Evolutionary conservation across 257 asterid species (phyloP).

Genomic region (Solanum virginianum): DNA sequence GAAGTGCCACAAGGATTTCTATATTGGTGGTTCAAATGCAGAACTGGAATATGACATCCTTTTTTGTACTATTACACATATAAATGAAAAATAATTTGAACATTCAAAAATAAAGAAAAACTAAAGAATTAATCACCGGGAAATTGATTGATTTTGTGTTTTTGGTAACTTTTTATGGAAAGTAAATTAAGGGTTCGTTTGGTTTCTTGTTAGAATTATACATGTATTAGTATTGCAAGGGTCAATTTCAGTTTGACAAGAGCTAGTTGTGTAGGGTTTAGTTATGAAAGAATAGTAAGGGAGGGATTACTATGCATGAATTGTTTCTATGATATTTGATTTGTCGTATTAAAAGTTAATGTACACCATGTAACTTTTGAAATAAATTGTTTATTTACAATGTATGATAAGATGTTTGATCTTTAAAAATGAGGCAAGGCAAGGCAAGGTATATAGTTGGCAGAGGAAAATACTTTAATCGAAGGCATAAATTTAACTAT

Average conservation of each 20-base stretch:
- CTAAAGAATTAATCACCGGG: not conserved
- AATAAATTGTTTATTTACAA: not conserved
- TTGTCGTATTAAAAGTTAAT: no score
- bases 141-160: not conserved
- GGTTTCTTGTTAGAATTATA: not conserved
- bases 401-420: not conserved
- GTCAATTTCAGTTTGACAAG: not conserved
- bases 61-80: not conserved
- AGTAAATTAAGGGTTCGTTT: not conserved
- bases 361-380: no score
- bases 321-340: not conserved
- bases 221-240: not conserved
- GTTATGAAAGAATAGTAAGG: not conserved
- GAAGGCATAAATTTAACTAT: not conserved
- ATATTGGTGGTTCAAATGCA: not conserved
- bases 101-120: not conserved
- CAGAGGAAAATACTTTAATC: not conserved
- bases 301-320: not conserved
- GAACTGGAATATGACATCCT: not conserved
- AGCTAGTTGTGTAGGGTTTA: not conserved
- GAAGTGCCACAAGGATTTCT: not conserved
- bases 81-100: not conserved
- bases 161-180: not conserved
- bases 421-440: not conserved
- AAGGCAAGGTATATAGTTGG: not conserved